These are phyloP conservation scores for Oxyria digyna DNA, from an alignment of 148 eudicot genomes.

Conservation along the genomic window DNA sequence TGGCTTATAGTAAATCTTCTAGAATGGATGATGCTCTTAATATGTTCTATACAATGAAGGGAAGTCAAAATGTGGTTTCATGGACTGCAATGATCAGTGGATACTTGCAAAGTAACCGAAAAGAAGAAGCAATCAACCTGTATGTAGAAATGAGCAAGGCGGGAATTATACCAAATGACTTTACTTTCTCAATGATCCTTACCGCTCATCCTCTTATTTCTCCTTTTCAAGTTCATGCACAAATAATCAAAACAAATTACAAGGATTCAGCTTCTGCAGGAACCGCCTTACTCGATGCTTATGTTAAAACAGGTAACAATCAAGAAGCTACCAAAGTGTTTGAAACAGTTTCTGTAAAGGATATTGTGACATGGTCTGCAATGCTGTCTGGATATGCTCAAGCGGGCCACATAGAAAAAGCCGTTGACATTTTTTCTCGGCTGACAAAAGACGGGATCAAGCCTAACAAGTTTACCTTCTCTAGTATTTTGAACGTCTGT, in stretches of 20 bases:
- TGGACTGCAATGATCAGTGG: conserved; percentile 96
- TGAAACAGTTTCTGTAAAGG: conserved; percentile 44
- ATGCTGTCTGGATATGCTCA: conserved; percentile 85
- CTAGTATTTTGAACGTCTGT: conserved; percentile 69
- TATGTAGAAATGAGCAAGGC: conserved; percentile 61
- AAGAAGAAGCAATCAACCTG: conserved; percentile 38
- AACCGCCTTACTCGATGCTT: conserved; percentile 81
- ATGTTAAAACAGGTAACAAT: conserved; percentile 48
- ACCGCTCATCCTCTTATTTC: conserved; percentile 48
- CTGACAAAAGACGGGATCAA: conserved; percentile 36
- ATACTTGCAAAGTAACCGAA: conserved; percentile 51
- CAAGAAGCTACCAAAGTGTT: conserved; percentile 66
- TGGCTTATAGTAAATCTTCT: conserved; percentile 46
- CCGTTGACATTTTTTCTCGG: conserved; percentile 39
- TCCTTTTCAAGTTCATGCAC: conserved; percentile 64
- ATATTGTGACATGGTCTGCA: conserved; percentile 89
- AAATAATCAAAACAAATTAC: conserved; percentile 53
- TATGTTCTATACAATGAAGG: conserved; percentile 40
- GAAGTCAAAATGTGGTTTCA: conserved; percentile 56
- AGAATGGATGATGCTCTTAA: conserved; percentile 59
- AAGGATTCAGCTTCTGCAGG: conserved; percentile 56
- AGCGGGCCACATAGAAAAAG: conserved; percentile 56
- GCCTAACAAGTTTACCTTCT: conserved; percentile 83
- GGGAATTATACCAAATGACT: conserved; percentile 60
- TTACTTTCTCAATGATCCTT: conserved; percentile 73